Evolutionary conservation across 495 filamentous ascomycete genomes (phyloP).

Genomic region (Penicillium egyptiacum): DNA sequence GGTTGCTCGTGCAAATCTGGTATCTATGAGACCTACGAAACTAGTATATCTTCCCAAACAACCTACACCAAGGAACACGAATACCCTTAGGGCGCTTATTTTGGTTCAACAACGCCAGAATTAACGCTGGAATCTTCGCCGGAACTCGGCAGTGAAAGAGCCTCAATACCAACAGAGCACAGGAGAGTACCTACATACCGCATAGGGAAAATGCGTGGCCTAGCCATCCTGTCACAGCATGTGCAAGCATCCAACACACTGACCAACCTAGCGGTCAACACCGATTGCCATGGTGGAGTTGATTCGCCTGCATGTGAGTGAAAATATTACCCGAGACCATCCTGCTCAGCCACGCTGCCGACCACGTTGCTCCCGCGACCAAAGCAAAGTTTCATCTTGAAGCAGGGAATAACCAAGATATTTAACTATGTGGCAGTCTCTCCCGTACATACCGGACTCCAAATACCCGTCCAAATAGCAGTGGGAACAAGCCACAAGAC

Average conservation of each 20-base stretch:
- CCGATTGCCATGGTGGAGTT: background rate
- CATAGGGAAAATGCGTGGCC: background rate
- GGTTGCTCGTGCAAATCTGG: background rate
- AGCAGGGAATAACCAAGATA: background rate
- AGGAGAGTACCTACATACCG: background rate
- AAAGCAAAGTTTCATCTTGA: background rate
- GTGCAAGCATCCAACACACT: background rate
- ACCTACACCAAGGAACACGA: background rate
- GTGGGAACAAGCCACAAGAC: background rate
- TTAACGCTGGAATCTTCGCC: background rate
- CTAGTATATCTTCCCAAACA: background rate
- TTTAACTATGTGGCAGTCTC: background rate
- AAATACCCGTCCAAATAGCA: background rate
- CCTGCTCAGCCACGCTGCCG: background rate
- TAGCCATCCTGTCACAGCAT: conserved; percentile 5
- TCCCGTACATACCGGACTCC: background rate
- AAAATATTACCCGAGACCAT: conserved; percentile 9
- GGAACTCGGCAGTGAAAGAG: background rate
- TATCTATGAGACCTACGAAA: background rate
- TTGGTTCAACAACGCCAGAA: background rate
- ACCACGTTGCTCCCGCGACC: background rate
- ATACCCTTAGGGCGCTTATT: background rate
- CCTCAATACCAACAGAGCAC: background rate
- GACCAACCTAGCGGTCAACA: background rate
- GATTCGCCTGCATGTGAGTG: background rate